These are phyloP conservation scores for Botrytis byssoidea DNA, from an alignment of 2,329 filamentous ascomycete genomes.

Conservation along the genomic window DNA sequence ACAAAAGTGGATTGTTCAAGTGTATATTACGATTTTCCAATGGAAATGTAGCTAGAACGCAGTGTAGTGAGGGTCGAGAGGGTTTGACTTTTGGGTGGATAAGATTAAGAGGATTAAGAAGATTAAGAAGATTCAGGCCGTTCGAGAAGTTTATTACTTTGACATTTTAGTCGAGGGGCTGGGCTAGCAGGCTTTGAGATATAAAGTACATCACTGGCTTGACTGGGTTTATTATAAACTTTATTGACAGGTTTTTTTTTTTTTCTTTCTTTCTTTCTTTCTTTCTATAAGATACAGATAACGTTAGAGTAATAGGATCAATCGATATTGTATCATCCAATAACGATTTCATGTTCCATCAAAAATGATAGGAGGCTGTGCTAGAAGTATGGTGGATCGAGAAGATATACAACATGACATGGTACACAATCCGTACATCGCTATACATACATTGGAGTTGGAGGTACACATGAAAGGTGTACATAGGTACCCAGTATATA, in stretches of 20 bases:
- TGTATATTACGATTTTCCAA: neutral
- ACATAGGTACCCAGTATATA: neutral
- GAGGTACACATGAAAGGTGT: too few species aligned
- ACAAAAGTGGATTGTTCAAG: neutral
- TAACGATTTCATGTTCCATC: neutral
- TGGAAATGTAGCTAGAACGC: neutral
- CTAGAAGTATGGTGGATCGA: neutral
- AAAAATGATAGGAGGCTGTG: neutral
- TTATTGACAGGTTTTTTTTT: neutral
- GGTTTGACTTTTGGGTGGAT: neutral
- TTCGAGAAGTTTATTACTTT: conserved; percentile 7
- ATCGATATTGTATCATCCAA: neutral
- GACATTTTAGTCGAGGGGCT: conserved; percentile 3
- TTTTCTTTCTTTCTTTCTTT: neutral
- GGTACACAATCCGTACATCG: too few species aligned
- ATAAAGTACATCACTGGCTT: neutral
- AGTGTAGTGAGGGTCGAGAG: neutral
- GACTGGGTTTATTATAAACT: neutral
- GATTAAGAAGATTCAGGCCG: neutral
- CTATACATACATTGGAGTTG: too few species aligned
- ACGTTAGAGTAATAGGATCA: neutral
- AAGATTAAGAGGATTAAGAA: neutral
- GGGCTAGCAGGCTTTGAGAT: neutral
- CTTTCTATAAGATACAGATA: neutral
- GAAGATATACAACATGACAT: neutral